Base-by-base conservation (phyloP, 2,329 filamentous ascomycete species). In the Talaromyces piceae region DNA sequence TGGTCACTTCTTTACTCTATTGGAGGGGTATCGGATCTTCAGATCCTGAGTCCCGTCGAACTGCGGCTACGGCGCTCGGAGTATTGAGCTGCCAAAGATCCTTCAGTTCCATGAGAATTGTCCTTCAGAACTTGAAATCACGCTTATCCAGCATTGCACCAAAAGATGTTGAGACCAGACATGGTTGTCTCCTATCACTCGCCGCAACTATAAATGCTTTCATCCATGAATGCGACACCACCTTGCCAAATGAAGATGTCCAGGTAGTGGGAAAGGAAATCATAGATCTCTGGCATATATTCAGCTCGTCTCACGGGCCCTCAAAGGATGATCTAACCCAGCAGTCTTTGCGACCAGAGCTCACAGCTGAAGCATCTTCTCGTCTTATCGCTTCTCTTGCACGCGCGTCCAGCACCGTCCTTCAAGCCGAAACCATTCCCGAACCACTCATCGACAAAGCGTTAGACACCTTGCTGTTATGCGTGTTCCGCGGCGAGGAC, bases 1-100 rank as follows among this genome's bases (percentile, higher is more conserved):
- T 96, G 3, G 70, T 89, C 7, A 78, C 84, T 30, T 84, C 79
- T 0, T 73, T 95, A 5, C 72, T 94, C 11, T 83, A 82, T 18
- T 98, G 93, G 93, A 80, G 91, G 66, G 93, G 93, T 1, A 80
- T 94, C n/a, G 84, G 85, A 0, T 88, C 94, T 57, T 75, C 82
- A 7, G 90, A 96, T 65, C 78, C 83, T 0, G 73, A 77, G 5
- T 88, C 89, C 1, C 80, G 93, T 54, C 78, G 88, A 58, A 78
- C 81, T 46, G 84, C 89, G 12, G 88, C 87, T 1, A 69, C 68
- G 1, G 83, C 87, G 0, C 83, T 91, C 59, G 88, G 88, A 11
- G 56, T 52, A 12, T 52, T 75, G 27, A 69, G 68, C 39, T 57
- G 57, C 5, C 66, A 70, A 33, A 52, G 61, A 41, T 61, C 59